Evolutionary conservation across 148 eudicot genomes (phyloP).

Genomic region (Diospyros kaki): DNA sequence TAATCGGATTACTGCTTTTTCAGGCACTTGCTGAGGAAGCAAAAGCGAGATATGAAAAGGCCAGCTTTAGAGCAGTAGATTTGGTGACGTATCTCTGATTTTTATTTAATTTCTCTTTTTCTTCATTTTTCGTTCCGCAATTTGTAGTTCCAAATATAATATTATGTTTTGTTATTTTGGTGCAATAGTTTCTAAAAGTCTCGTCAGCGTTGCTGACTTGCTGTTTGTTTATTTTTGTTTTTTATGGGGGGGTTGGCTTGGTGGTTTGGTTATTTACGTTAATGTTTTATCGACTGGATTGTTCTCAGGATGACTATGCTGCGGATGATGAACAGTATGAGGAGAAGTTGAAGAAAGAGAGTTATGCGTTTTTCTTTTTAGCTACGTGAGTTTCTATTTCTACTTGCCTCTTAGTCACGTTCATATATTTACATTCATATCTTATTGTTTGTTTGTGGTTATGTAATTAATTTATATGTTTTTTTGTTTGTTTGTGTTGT

Average conservation of each 20-base stretch:
- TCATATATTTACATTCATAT: not conserved
- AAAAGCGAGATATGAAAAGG: conserved; percentile 84
- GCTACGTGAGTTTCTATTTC: conserved; percentile 61
- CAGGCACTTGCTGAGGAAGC: conserved; percentile 81
- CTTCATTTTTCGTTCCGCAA: not conserved
- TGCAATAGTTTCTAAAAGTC: not conserved
- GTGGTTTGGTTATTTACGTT: not conserved
- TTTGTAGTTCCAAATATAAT: too few relatives aligned
- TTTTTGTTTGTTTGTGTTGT: conserved; percentile 20
- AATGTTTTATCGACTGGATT: not conserved
- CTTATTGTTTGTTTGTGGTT: not conserved
- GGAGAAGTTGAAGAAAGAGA: conserved; percentile 72
- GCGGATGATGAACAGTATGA: conserved; percentile 88
- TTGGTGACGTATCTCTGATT: conserved; percentile 35
- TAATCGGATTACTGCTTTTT: conserved; percentile 13
- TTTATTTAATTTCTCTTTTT: not conserved
- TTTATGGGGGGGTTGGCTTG: too few relatives aligned
- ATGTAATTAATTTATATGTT: not conserved
- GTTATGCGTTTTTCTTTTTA: conserved; percentile 66
- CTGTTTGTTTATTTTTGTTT: too few relatives aligned
- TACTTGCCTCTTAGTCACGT: not conserved
- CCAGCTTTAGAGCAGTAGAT: conserved; percentile 66
- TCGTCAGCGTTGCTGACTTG: too few relatives aligned
- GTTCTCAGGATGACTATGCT: conserved; percentile 77
- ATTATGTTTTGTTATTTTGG: not conserved